phyloP scores from a whole-genome alignment of 306 rosid species.

The Vicia villosa region DNA sequence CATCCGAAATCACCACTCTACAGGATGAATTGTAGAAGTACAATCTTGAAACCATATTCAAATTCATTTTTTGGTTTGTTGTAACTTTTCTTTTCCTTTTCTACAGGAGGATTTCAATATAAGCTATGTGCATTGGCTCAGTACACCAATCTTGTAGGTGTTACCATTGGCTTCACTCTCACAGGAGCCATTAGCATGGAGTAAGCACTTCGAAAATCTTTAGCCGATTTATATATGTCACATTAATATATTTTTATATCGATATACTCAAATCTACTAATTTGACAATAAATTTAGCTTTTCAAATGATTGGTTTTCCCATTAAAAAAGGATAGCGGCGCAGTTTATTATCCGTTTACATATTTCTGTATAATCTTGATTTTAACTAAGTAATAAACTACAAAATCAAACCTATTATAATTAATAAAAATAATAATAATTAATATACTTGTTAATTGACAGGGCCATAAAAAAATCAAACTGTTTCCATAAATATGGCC shows the following conservation, averaged over 20 bases:
- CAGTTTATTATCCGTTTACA: no score
- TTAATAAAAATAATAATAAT: background rate
- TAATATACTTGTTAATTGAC: background rate
- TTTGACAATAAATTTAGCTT: no score
- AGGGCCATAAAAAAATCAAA: conserved; percentile 25
- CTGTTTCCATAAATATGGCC: conserved; percentile 47
- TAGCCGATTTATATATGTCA: background rate
- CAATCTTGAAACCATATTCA: no score
- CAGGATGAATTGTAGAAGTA: no score
- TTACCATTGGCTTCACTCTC: conserved; percentile 43
- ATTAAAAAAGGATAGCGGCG: no score
- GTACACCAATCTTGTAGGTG: conserved; percentile 38
- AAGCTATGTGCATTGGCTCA: conserved; percentile 41
- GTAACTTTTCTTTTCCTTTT: background rate
- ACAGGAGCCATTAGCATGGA: conserved; percentile 51
- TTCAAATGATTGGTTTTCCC: no score
- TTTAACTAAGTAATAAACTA: no score
- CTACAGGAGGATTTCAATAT: conserved; percentile 39
- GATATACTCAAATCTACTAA: background rate
- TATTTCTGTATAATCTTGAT: no score
- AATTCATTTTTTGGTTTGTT: no score
- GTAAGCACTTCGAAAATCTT: conserved; percentile 38
- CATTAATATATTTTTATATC: background rate
- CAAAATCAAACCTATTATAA: no score
- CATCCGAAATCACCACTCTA: no score